A percentile compares a stretch with the other conserved stretches of the same genome.
These are phyloP conservation scores for Adansonia digitata DNA, from an alignment of 345 rosid species.

Conservation along the genomic window DNA sequence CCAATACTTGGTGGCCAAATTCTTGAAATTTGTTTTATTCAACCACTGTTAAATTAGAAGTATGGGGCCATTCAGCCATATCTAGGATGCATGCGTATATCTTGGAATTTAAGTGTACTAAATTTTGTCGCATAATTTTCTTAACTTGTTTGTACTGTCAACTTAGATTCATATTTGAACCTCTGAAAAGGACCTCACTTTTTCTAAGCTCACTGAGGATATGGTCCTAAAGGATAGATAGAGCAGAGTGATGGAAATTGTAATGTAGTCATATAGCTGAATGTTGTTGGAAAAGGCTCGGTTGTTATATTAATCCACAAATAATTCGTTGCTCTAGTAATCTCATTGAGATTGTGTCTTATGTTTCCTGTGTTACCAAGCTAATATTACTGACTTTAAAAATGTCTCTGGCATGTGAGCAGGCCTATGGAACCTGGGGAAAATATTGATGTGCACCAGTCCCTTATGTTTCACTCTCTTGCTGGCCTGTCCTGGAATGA, in stretches of 20 bases:
- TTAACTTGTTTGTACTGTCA: neutral
- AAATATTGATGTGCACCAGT: neutral
- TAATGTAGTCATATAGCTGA: neutral
- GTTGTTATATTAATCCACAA: neutral
- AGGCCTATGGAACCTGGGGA: slow-evolving; percentile 19
- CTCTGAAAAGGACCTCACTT: neutral
- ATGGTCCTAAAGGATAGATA: neutral
- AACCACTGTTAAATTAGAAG: neutral
- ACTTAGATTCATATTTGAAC: neutral
- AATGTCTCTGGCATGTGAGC: slow-evolving; percentile 16
- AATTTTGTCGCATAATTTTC: neutral
- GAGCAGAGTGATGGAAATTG: neutral
- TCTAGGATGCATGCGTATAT: too few species aligned
- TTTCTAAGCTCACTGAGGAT: neutral
- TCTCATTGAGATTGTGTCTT: neutral
- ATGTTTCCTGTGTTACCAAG: neutral
- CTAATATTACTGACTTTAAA: neutral
- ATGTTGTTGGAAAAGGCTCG: neutral
- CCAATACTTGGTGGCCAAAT: too few species aligned
- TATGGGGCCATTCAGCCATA: too few species aligned
- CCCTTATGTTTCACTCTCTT: neutral
- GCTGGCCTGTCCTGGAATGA: slow-evolving; percentile 10
- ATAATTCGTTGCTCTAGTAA: neutral
- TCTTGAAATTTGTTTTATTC: too few species aligned
- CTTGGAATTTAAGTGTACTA: neutral